phyloP scores from a whole-genome alignment of 768 basidiomycete species.

The Lactarius akahatsu region DNA sequence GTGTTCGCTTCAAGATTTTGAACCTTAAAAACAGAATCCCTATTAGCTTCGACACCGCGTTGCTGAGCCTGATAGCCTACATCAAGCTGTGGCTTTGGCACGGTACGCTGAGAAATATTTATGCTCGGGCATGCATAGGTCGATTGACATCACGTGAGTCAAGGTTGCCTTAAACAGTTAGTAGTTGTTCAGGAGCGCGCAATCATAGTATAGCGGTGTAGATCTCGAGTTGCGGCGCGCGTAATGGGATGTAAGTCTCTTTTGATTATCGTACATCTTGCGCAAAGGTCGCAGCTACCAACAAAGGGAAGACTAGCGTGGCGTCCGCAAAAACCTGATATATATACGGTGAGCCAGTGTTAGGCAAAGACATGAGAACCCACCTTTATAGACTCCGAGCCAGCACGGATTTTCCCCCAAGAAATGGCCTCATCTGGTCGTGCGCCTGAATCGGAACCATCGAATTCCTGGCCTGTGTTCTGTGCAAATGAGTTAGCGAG shows the following conservation, averaged over 20 bases:
- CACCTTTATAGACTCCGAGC: constrained; percentile 82
- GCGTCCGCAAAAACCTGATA: constrained; percentile 87
- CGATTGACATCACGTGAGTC: background rate
- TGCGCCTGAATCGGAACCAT: constrained; percentile 97
- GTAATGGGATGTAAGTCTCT: background rate
- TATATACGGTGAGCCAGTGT: background rate
- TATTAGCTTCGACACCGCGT: background rate
- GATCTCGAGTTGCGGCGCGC: background rate
- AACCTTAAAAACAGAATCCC: background rate
- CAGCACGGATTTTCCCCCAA: constrained; percentile 96
- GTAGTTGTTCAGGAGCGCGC: background rate
- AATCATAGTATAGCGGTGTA: no score
- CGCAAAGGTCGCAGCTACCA: constrained; percentile 94
- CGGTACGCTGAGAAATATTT: background rate
- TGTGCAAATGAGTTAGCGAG: constrained; percentile 33
- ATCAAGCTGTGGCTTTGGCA: background rate
- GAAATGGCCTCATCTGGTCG: constrained; percentile 96
- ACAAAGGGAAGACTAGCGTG: constrained; percentile 90
- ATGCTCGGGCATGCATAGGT: background rate
- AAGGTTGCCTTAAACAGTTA: background rate
- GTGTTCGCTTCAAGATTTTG: background rate
- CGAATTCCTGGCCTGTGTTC: constrained; percentile 99
- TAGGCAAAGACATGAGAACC: background rate
- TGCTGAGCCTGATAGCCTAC: background rate
- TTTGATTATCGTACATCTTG: constrained; percentile 35